Conservation (phyloP, 75 land plant species). For the Selaginella tamariscina region DNA sequence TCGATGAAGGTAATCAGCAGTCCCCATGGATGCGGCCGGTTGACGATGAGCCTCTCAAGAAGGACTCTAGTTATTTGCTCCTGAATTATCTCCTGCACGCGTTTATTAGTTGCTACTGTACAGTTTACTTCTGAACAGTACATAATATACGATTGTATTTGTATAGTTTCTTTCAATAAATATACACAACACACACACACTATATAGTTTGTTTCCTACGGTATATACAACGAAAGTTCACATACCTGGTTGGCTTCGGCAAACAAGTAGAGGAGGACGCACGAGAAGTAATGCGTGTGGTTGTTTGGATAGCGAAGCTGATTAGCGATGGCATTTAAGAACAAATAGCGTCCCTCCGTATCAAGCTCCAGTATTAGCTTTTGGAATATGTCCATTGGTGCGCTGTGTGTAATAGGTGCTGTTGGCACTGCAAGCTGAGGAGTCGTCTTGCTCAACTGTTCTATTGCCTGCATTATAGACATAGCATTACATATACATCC, state of each 20-base stretch:
- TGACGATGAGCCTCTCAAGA: conserved; percentile 84
- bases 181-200: no score
- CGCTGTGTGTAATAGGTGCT: conserved; percentile 42
- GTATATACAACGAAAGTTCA: background rate
- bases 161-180: no score
- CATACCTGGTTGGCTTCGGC: conserved; percentile 63
- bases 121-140: background rate
- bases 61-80: conserved; percentile 94
- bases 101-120: background rate
- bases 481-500: background rate
- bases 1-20: conserved; percentile 95
- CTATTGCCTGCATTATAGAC: conserved; percentile 45
- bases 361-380: conserved; percentile 55
- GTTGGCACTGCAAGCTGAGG: conserved; percentile 38
- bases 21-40: conserved; percentile 97
- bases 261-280: conserved; percentile 73
- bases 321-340: conserved; percentile 88
- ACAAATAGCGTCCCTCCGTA: conserved; percentile 90
- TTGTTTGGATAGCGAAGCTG: conserved; percentile 94
- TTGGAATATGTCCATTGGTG: conserved; percentile 68
- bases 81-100: conserved; percentile 71
- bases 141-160: no score
- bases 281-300: conserved; percentile 92
- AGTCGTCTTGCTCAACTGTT: conserved; percentile 56
- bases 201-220: no score